Evolutionary conservation across 192 early-diverging fungal species (phyloP).

Genomic region (Backusella sp.): DNA sequence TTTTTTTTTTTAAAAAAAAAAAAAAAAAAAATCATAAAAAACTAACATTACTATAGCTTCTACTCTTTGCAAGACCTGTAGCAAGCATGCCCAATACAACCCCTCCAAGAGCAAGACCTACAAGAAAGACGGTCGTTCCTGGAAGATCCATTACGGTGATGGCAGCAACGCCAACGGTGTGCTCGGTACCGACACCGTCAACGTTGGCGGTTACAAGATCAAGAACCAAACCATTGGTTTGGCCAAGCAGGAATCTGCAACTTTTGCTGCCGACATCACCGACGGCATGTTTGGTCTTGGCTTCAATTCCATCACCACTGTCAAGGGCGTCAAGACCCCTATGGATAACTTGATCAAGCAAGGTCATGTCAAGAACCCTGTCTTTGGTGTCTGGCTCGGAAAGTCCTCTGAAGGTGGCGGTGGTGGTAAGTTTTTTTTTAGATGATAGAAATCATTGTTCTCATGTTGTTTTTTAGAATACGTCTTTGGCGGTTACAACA

Average conservation of each 20-base stretch:
- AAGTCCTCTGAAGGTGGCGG: constrained; percentile 38
- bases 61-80: constrained; percentile 29
- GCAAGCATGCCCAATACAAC: constrained; percentile 46
- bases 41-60: constrained; percentile 19
- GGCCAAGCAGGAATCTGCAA: constrained; percentile 20
- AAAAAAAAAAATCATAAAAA: no score
- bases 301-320: constrained; percentile 29
- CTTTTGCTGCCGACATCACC: constrained; percentile 13
- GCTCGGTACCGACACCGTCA: constrained; percentile 25
- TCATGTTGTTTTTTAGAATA: neutral
- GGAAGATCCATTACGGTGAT: constrained; percentile 57
- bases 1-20: no score
- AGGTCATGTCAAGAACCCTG: constrained; percentile 52
- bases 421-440: constrained; percentile 17
- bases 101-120: constrained; percentile 52
- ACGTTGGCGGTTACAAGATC: constrained; percentile 31
- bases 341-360: constrained; percentile 56
- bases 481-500: constrained; percentile 19
- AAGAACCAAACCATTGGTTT: constrained; percentile 33
- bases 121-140: constrained; percentile 48
- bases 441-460: no score
- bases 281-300: constrained; percentile 36
- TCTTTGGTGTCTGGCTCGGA: constrained; percentile 72
- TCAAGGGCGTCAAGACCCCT: constrained; percentile 39
- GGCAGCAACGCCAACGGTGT: constrained; percentile 26